Evolutionary conservation across 2,329 filamentous ascomycete genomes (phyloP), one percentile per base, ranked within the genome.

Genomic region (Rutstroemia sp.): DNA sequence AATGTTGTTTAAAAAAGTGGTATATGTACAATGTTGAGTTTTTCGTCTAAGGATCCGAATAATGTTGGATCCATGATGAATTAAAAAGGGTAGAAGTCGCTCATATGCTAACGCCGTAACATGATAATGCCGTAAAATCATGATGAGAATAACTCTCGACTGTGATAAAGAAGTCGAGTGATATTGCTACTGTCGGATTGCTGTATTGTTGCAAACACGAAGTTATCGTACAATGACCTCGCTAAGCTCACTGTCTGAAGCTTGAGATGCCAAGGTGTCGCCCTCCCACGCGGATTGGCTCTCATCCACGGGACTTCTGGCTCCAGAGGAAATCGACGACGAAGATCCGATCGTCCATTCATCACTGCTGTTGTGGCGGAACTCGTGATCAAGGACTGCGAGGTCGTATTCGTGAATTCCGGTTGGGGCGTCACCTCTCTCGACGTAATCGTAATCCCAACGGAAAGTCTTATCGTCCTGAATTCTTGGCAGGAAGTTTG

Each of bases 401-500:
- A 69, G 61, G n/a, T 64, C 85, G 51, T 80, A 78, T 47, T 79
- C 74, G 60, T 76, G 73, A 36, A 75, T 74, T 30, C 79, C 79
- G 61, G 82, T 79, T 45, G 84, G 74, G 53, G 65, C 65, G 61
- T 95, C 87, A 65, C 92, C 92, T 57, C 86, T 74, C 75, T 96
- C 92, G 59, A 95, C 84, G 64, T 91, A 96, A 67, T 96, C 92
- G 73, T 97, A 96, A 64, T 96, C 89, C 91, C 92, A 97, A 60
- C 92, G 84, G 73, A 88, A 89, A 63, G 81, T 79, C 79, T 96
- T 96, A 73, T 90, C 91, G 51, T 80, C 72, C 72, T 96, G 92
- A 58, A 89, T 78, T 58, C 87, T 84, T 4, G 92, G 92, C 45
- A 97, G 74, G 75, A 89, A 96, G 58, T 85, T 84, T 44, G 86